These are phyloP conservation scores for Thielaviopsis euricoi DNA, from an alignment of 2,329 filamentous ascomycete genomes.

Conservation along the genomic window DNA sequence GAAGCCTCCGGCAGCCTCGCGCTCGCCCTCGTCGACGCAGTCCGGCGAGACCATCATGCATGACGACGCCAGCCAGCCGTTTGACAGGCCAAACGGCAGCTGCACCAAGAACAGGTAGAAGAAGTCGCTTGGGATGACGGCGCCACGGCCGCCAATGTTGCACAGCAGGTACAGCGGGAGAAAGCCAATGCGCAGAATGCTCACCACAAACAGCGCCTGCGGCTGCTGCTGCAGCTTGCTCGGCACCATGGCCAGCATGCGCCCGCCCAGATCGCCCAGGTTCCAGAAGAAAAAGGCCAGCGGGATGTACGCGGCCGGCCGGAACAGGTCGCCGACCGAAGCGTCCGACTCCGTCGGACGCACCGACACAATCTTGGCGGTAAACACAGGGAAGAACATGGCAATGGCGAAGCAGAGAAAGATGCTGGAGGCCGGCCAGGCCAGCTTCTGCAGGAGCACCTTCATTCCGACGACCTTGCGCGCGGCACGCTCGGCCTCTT, in stretches of 20 bases:
- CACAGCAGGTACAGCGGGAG: slow-evolving; percentile 80
- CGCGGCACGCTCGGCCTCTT: slow-evolving; percentile 34
- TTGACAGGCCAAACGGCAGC: slow-evolving; percentile 65
- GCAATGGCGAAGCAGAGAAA: slow-evolving; percentile 68
- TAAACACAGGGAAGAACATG: slow-evolving; percentile 95
- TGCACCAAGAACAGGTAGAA: slow-evolving; percentile 83
- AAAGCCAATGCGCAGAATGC: slow-evolving; percentile 50
- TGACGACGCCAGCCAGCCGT: slow-evolving; percentile 71
- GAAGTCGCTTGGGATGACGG: slow-evolving; percentile 58
- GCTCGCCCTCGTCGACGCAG: slow-evolving; percentile 68
- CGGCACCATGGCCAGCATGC: slow-evolving; percentile 47
- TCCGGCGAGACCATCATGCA: slow-evolving; percentile 83
- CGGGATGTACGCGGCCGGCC: slow-evolving; percentile 68
- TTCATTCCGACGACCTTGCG: slow-evolving; percentile 38
- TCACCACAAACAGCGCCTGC: slow-evolving; percentile 46
- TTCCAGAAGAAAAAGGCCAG: slow-evolving; percentile 92
- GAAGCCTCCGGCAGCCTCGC: slow-evolving; percentile 79
- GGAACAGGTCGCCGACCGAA: slow-evolving; percentile 33
- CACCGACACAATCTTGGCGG: slow-evolving; percentile 42
- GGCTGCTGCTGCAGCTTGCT: slow-evolving; percentile 46
- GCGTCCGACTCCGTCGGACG: slow-evolving; percentile 1
- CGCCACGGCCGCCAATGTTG: slow-evolving; percentile 66
- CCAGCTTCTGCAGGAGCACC: slow-evolving; percentile 58
- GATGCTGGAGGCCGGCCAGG: slow-evolving; percentile 60
- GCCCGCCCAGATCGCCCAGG: slow-evolving; percentile 63